Evolutionary conservation across 1,284 basidiomycete species (phyloP).

Genomic region (Lentinula novae-zelandiae): DNA sequence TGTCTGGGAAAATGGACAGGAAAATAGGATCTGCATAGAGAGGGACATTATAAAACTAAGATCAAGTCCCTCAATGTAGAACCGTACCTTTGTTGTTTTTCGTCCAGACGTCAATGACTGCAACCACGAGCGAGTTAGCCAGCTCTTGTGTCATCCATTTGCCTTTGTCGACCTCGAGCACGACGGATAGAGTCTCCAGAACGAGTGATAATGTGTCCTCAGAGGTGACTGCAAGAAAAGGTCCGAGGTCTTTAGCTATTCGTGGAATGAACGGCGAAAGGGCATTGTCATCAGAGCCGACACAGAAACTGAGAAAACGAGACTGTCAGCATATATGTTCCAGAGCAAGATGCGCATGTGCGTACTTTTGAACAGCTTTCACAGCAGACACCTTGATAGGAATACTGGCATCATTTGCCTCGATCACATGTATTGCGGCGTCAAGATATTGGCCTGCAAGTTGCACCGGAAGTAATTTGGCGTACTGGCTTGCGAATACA

Average conservation of each 20-base stretch:
- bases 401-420: constrained; percentile 63
- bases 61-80: not conserved
- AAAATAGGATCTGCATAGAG: constrained; percentile 76
- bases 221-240: constrained; percentile 76
- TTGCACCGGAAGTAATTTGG: constrained; percentile 66
- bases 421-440: constrained; percentile 84
- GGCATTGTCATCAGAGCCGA: constrained; percentile 54
- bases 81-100: constrained; percentile 75
- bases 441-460: constrained; percentile 83
- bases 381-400: constrained; percentile 94
- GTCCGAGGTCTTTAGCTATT: constrained; percentile 81
- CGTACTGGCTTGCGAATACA: constrained; percentile 91
- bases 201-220: constrained; percentile 92
- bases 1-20: constrained; percentile 81
- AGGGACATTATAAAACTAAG: not conserved
- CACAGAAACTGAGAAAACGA: constrained; percentile 54
- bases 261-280: constrained; percentile 66
- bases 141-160: constrained; percentile 65
- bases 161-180: constrained; percentile 72
- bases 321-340: not conserved
- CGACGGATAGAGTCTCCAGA: constrained; percentile 79
- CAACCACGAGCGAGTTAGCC: constrained; percentile 60
- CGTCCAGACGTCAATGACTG: constrained; percentile 76
- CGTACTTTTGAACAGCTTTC: constrained; percentile 85
- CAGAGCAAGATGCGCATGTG: not conserved